phyloP scores from a whole-genome alignment of 192 early-diverging fungal species.

The Gorgonomyces haynaldii region DNA sequence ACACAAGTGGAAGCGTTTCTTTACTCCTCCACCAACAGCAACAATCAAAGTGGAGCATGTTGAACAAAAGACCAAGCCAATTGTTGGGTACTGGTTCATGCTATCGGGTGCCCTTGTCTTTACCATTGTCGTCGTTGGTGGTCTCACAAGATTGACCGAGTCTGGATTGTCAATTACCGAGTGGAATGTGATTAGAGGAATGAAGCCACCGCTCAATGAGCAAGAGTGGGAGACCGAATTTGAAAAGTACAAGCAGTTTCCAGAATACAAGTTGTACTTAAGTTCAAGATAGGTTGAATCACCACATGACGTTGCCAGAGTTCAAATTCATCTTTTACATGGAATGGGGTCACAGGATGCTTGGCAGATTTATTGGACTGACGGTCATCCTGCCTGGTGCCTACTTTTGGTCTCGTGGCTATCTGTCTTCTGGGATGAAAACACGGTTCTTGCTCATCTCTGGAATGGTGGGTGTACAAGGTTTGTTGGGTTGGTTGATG shows the following conservation, averaged over 20 bases:
- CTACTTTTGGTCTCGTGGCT: slow-evolving; percentile 68
- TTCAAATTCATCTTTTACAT: slow-evolving; percentile 97
- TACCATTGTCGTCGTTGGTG: slow-evolving; percentile 87
- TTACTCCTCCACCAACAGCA: no score
- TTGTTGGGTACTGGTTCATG: slow-evolving; percentile 91
- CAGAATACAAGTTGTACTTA: slow-evolving; percentile 86
- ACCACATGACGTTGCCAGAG: slow-evolving; percentile 74
- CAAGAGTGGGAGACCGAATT: slow-evolving; percentile 88
- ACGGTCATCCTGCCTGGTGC: slow-evolving; percentile 75
- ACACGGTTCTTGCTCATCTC: slow-evolving; percentile 20
- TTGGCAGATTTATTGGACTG: slow-evolving; percentile 83
- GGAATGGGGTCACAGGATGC: slow-evolving; percentile 96
- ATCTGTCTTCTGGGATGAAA: slow-evolving; percentile 55
- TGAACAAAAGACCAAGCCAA: no score
- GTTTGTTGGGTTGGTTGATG: slow-evolving; percentile 97
- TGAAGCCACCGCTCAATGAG: slow-evolving; percentile 75
- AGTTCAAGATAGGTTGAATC: slow-evolving; percentile 55
- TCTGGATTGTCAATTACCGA: slow-evolving; percentile 92
- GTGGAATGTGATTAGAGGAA: slow-evolving; percentile 91
- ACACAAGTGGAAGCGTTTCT: no score
- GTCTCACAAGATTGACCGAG: slow-evolving; percentile 93
- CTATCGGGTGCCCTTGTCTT: slow-evolving; percentile 80
- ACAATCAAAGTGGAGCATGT: no score
- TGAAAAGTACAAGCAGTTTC: slow-evolving; percentile 96
- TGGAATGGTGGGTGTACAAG: slow-evolving; percentile 34